Base-by-base conservation (phyloP, 148 eudicot genomes). In the Cornus suecica region DNA sequence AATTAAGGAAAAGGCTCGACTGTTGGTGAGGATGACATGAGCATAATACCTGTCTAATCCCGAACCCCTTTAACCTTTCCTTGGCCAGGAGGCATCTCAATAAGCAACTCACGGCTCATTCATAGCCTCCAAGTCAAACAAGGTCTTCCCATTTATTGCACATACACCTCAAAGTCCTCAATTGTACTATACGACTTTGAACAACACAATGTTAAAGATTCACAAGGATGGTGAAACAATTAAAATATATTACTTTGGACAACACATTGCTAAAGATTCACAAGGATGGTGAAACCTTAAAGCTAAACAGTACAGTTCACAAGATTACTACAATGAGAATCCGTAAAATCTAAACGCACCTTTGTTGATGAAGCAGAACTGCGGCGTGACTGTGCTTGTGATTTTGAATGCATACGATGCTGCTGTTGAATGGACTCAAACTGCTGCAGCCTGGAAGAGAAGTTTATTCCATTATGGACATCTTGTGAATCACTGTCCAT, bases 391-490 rank as follows among this genome's bases (percentile, higher is more conserved):
- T 66, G 86, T 41, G 87, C 78, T 65, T 81, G 89, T 22, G 82
- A 80, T 80, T 84, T 86, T 26, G 82, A 86, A 76, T 76, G 84
- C 45, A 52, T 62, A 22, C 97, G 97, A 74, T 92, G 99, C 75
- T 77, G 84, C 71, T 80, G 83, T 71, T 91, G 99, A 87, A 89
- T 88, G 71, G 84, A 80, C 84, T 84, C 86, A 85, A 92, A 93
- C 78, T 84, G 97, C 78, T 91, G 86, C 64, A 92, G 79, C 81
- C 75, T 86, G 71, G 87, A 89, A 76, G 85, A 74, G 77, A 92
- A 95, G 76, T 95, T 86, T 74, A 95, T 95, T 26, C 97, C 92
- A 85, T 85, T 92, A 26, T 83, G 85, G 48, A 67, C 72, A 76
- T 74, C 79, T 58, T 65, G 75, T 32, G 65, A 78, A 68, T 83